A percentile compares a stretch with the other conserved stretches of the same genome.
Conservation (phyloP, 169 alveolate species). For the Eimeria necatrix region DNA sequence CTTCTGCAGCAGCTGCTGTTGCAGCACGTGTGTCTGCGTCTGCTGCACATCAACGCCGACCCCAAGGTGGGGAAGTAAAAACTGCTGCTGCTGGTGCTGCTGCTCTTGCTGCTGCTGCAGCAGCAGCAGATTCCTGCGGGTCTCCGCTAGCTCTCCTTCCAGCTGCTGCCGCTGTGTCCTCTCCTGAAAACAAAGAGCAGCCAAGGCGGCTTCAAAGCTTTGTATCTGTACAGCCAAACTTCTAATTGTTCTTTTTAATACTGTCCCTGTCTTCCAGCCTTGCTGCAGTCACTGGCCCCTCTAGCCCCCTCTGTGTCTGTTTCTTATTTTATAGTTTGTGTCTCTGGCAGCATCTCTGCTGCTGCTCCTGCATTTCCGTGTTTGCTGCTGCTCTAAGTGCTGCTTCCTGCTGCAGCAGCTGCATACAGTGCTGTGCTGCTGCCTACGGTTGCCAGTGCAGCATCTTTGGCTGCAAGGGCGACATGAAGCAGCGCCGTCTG, state of each 20-base stretch:
- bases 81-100: constrained; percentile 72
- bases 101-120: constrained; percentile 58
- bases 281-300: background rate
- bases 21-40: constrained; percentile 39
- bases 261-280: background rate
- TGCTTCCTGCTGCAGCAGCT: background rate
- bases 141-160: constrained; percentile 34
- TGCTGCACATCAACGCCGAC: constrained; percentile 50
- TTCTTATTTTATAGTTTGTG: background rate
- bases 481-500: constrained; percentile 8
- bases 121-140: constrained; percentile 32
- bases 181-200: background rate
- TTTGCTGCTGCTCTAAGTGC: background rate
- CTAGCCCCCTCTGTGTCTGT: background rate
- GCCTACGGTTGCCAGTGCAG: background rate
- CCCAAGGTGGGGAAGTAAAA: constrained; percentile 29
- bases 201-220: background rate
- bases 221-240: background rate
- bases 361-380: background rate
- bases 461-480: constrained; percentile 30
- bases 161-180: constrained; percentile 57
- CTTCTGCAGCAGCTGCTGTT: constrained; percentile 69
- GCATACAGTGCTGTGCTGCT: background rate
- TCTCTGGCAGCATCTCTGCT: background rate
- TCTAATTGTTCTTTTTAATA: background rate